phyloP scores from a whole-genome alignment of 2,329 filamentous ascomycete species.

The Claviceps paspali region DNA sequence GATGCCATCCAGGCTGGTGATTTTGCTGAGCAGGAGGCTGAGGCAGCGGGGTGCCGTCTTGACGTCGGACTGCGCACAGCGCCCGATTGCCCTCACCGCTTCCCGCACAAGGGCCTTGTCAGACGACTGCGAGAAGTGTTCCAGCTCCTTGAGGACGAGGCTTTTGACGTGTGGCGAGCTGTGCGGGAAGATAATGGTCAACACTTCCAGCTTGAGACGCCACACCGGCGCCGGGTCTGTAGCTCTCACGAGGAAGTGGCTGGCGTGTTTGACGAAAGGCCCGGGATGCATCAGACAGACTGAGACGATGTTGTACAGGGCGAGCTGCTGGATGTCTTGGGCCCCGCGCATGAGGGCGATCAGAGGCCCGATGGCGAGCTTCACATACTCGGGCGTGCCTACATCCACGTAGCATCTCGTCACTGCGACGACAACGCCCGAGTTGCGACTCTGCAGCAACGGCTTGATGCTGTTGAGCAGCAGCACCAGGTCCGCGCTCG shows the following conservation, averaged over 20 bases:
- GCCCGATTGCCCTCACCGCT: conserved; percentile 80
- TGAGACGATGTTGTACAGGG: conserved; percentile 89
- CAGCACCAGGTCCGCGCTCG: conserved; percentile 72
- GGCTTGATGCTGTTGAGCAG: conserved; percentile 66
- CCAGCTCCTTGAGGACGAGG: conserved; percentile 79
- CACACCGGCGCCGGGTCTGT: conserved; percentile 70
- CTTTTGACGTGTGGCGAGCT: conserved; percentile 62
- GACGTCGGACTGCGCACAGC: conserved; percentile 70
- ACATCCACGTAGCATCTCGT: conserved; percentile 73
- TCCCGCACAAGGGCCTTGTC: conserved; percentile 72
- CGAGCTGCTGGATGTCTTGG: conserved; percentile 77
- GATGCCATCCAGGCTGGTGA: conserved; percentile 74
- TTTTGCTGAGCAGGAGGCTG: conserved; percentile 68
- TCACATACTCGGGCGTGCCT: conserved; percentile 62
- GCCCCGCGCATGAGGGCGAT: conserved; percentile 73
- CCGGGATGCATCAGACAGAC: conserved; percentile 63
- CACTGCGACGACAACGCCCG: conserved; percentile 80
- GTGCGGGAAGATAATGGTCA: conserved; percentile 83
- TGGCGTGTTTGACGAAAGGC: conserved; percentile 75
- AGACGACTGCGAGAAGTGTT: conserved; percentile 69
- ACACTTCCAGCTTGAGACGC: conserved; percentile 79
- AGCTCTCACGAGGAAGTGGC: conserved; percentile 75
- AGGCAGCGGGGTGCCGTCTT: conserved; percentile 65
- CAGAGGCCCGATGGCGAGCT: conserved; percentile 64
- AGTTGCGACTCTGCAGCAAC: conserved; percentile 84